Evolutionary conservation across 345 rosid genomes (phyloP).

Genomic region (Nasturtium officinale): DNA sequence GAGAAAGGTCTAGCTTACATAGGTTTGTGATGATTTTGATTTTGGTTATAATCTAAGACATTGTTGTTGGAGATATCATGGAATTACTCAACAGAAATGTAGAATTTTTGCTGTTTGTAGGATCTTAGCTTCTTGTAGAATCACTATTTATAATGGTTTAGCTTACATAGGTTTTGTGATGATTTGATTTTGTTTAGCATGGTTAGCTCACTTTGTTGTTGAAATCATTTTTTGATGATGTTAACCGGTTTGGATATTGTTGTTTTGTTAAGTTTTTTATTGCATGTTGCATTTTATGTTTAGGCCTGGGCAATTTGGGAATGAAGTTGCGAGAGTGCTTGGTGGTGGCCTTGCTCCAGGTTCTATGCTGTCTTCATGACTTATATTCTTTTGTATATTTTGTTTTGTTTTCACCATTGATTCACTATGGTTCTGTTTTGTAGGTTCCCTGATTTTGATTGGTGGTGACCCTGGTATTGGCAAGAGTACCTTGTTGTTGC

Average conservation of each 20-base stretch:
- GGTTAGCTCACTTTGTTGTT: no score
- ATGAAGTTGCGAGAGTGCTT: conserved; percentile 86
- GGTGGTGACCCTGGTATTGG: conserved; percentile 99
- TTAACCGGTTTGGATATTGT: not conserved
- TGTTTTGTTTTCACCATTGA: not conserved
- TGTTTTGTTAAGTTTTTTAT: not conserved
- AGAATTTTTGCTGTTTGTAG: not conserved
- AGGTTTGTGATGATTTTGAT: not conserved
- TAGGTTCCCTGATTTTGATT: conserved; percentile 84
- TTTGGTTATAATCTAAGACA: no score
- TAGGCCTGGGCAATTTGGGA: conserved; percentile 79
- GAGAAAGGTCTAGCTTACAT: not conserved
- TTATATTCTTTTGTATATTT: not conserved
- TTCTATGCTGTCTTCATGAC: conserved; percentile 37
- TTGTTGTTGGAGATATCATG: no score
- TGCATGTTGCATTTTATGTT: conserved; percentile 30
- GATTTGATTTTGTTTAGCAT: no score
- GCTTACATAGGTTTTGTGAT: not conserved
- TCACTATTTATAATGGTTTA: not conserved
- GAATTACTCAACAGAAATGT: no score
- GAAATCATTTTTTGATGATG: not conserved
- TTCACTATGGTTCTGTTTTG: conserved; percentile 16
- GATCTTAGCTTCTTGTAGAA: not conserved
- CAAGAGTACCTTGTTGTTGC: conserved; percentile 89
- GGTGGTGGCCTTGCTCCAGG: conserved; percentile 99